Evolutionary conservation across 1,284 basidiomycete genomes (phyloP).

Genomic region (Pseudozyma thailandica): DNA sequence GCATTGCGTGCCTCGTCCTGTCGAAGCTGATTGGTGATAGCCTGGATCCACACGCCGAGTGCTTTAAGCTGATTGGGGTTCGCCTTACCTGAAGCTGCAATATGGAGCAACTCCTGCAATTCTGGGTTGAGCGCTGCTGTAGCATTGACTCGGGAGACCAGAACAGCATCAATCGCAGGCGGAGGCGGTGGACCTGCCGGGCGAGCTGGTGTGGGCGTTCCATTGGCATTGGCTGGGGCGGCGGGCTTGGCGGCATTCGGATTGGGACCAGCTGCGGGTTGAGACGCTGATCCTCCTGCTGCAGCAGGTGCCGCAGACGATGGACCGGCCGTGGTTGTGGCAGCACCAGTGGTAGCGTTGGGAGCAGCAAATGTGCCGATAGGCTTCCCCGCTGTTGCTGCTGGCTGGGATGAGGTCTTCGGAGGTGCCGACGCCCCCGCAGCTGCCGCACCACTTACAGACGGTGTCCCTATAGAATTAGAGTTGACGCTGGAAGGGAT

Average conservation of each 20-base stretch:
- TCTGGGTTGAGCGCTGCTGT: conserved; percentile 55
- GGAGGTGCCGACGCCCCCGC: conserved; percentile 2
- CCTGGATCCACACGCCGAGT: conserved; percentile 56
- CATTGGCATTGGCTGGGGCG: conserved; percentile 2
- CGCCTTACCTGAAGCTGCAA: conserved; percentile 55
- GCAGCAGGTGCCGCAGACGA: conserved; percentile 7
- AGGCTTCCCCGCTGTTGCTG: conserved; percentile 7
- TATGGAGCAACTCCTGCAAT: conserved; percentile 55
- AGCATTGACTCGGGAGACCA: conserved; percentile 55
- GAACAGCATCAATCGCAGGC: conserved; percentile 52
- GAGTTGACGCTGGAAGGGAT: conserved; percentile 13
- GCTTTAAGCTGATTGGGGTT: conserved; percentile 53
- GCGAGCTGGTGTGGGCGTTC: conserved; percentile 15
- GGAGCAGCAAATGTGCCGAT: conserved; percentile 2
- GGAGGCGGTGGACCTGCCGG: conserved; percentile 42
- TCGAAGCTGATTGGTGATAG: conserved; percentile 51
- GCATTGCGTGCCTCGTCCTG: conserved; percentile 49
- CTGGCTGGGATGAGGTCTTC: conserved; percentile 2
- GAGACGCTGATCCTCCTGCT: background rate
- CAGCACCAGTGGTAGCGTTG: conserved; percentile 4
- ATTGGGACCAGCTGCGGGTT: conserved; percentile 5
- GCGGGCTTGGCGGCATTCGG: conserved; percentile 18
- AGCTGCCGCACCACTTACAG: conserved; percentile 1
- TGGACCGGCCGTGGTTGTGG: conserved; percentile 2
- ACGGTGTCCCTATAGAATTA: background rate